Evolutionary conservation across 139 green algal genomes (phyloP).

Genomic region (Tetraselmis striata): DNA sequence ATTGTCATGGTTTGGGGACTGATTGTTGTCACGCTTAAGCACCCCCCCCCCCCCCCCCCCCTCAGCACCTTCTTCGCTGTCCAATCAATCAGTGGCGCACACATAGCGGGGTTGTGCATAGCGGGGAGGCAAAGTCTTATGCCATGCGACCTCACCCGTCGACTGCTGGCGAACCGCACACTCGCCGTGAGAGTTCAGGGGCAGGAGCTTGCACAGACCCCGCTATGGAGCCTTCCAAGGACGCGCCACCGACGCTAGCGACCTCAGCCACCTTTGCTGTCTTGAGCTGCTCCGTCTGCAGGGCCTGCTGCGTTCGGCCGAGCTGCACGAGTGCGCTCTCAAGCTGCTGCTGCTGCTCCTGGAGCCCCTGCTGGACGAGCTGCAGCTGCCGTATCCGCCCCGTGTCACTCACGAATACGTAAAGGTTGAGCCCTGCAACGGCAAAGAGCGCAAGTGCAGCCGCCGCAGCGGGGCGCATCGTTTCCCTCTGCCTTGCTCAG

Average conservation of each 20-base stretch:
- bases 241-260: too few relatives aligned
- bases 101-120: neutral
- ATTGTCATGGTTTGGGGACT: neutral
- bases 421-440: neutral
- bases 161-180: constrained; percentile 54
- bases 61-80: neutral
- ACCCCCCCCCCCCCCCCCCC: neutral
- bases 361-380: neutral
- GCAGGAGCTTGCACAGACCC: too few relatives aligned
- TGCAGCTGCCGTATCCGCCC: neutral
- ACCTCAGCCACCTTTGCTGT: neutral
- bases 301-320: neutral
- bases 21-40: neutral
- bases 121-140: neutral
- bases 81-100: neutral
- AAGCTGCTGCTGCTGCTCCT: neutral
- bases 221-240: too few relatives aligned
- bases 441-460: neutral
- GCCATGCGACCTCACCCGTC: constrained; percentile 29
- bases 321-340: neutral
- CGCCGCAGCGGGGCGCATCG: neutral
- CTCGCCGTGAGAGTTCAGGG: constrained; percentile 15
- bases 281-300: neutral
- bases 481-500: too few relatives aligned
- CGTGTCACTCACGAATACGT: neutral